phyloP scores from a whole-genome alignment of 2,329 filamentous ascomycete species.

The Parascedosporium putredinis region DNA sequence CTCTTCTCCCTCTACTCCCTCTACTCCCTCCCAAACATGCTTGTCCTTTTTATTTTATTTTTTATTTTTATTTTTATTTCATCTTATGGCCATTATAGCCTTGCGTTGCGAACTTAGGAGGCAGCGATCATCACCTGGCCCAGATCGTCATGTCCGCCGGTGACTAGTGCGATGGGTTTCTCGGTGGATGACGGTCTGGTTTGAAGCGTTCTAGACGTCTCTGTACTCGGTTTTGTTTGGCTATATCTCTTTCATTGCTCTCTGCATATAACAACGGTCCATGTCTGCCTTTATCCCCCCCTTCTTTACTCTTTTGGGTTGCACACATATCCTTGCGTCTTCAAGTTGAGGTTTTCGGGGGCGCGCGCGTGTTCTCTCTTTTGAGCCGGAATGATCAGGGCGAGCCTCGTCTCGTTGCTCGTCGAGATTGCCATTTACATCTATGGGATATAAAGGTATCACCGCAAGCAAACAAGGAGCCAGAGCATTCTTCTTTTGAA shows the following conservation, averaged over 20 bases:
- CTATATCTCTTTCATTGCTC: not conserved
- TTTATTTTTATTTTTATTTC: no score
- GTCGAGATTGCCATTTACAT: no score
- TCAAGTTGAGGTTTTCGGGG: not conserved
- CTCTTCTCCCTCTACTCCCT: not conserved
- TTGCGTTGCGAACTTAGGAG: not conserved
- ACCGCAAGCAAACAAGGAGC: not conserved
- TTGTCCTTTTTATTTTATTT: no score
- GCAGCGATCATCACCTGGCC: not conserved
- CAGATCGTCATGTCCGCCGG: not conserved
- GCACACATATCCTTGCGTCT: not conserved
- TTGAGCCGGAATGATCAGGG: not conserved
- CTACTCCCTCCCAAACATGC: not conserved
- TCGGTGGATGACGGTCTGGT: slow-evolving; percentile 4
- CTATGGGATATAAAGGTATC: no score
- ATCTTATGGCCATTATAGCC: not conserved
- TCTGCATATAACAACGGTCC: no score
- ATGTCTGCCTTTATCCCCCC: no score
- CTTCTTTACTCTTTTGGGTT: no score
- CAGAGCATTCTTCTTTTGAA: not conserved
- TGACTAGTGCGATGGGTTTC: no score
- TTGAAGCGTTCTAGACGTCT: slow-evolving; percentile 2
- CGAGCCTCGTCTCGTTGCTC: not conserved
- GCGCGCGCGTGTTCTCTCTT: not conserved
- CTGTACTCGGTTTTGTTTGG: not conserved